Percentiles rank a stretch among this genome's conserved stretches.
These are phyloP conservation scores for Tylopilus sp. DNA, from an alignment of 768 basidiomycete species.

Conservation along the genomic window DNA sequence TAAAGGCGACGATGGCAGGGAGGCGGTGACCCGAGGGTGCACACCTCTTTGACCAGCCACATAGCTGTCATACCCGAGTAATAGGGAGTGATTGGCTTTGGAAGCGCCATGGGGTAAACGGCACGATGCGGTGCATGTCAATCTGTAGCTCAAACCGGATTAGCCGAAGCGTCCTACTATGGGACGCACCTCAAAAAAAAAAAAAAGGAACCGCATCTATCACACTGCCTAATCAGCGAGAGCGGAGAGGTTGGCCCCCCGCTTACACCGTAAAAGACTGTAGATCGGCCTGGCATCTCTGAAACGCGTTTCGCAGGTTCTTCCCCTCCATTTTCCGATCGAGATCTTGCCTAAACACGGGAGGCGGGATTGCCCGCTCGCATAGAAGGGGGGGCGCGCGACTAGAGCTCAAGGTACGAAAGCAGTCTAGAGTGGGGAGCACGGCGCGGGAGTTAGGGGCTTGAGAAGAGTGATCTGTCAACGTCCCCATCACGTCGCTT, in stretches of 20 bases:
- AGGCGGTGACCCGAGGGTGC: too few species aligned
- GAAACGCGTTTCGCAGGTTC: conserved; percentile 1
- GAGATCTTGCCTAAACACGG: not conserved
- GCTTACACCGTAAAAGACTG: too few species aligned
- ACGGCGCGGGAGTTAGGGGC: not conserved
- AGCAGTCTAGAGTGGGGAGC: not conserved
- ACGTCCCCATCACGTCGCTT: not conserved
- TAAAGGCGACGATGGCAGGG: not conserved
- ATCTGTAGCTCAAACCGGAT: too few species aligned
- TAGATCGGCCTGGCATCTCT: not conserved
- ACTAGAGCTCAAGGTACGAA: not conserved
- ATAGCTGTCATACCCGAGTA: not conserved
- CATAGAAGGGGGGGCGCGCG: not conserved
- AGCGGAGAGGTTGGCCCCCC: too few species aligned
- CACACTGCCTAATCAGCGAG: too few species aligned
- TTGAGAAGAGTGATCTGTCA: not conserved
- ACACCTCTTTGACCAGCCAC: too few species aligned
- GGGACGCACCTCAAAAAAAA: too few species aligned
- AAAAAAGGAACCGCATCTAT: too few species aligned
- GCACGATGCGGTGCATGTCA: not conserved
- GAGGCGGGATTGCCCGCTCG: not conserved
- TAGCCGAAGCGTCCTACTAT: too few species aligned
- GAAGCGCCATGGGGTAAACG: not conserved
- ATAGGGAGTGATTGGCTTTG: conserved; percentile 1
- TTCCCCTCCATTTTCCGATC: not conserved